phyloP scores from a whole-genome alignment of 2,329 filamentous ascomycete genomes.

The Claviceps sp. region DNA sequence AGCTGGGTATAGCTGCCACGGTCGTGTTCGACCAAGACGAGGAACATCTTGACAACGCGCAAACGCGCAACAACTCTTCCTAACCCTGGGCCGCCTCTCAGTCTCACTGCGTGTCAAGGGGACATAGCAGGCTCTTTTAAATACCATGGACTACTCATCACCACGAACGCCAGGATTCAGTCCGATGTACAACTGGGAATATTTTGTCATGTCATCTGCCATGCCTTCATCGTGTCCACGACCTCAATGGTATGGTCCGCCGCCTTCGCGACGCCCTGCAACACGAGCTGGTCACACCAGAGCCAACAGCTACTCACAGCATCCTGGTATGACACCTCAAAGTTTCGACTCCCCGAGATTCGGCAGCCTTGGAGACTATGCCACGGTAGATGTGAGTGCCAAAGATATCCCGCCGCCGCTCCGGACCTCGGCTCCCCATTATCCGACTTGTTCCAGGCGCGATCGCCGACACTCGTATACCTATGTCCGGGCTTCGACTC shows the following conservation, averaged over 20 bases:
- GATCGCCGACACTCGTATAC: conserved; percentile 44
- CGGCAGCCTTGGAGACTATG: conserved; percentile 49
- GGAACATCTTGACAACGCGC: neutral
- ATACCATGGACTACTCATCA: conserved; percentile 25
- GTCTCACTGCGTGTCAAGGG: conserved; percentile 16
- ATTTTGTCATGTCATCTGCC: conserved; percentile 38
- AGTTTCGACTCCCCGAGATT: conserved; percentile 45
- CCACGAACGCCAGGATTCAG: conserved; percentile 31
- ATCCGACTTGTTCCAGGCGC: conserved; percentile 25
- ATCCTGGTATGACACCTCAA: conserved; percentile 26
- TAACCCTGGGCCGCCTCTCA: neutral
- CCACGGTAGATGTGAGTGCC: conserved; percentile 53
- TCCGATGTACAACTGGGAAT: conserved; percentile 38
- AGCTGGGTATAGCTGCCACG: neutral
- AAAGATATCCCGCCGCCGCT: conserved; percentile 35
- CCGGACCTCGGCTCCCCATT: conserved; percentile 22
- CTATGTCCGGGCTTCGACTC: conserved; percentile 44
- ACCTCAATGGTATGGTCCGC: conserved; percentile 33
- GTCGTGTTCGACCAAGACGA: neutral
- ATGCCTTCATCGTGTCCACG: conserved; percentile 45
- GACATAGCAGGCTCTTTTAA: conserved; percentile 21
- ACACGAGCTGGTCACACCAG: conserved; percentile 33
- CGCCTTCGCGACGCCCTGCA: conserved; percentile 38
- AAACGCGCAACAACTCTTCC: neutral
- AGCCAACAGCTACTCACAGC: conserved; percentile 25